Base-by-base conservation (phyloP, 73 alveolate genomes). In the Paramecium primaurelia region DNA sequence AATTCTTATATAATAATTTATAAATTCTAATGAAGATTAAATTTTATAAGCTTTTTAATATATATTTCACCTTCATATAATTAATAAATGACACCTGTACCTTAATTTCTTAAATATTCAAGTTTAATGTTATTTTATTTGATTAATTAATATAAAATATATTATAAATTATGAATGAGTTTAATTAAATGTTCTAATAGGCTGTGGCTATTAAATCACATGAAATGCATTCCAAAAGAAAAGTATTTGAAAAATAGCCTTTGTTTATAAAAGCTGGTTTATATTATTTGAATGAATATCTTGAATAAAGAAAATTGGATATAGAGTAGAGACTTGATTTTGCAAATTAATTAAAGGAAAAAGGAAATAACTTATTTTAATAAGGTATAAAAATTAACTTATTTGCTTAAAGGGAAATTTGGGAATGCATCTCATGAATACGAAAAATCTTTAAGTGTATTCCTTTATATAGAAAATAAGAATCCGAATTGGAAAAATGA, bases 171-270 rank as follows among this genome's bases (percentile, higher is more conserved):
- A 80, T 80, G 91, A 80, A 80, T 80, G 95, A 91, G 59, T 91
- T 91, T 37, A 89, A 91, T 69, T 12, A 77, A 51, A 59, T 91
- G 45, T 64, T 91, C 58, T 60, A 89, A 18, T 49, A 91, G 18
- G 95, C 95, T 10, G 95, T 91, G n/a, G 95, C 95, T 28, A 71
- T 91, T 14, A 91, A 91, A 58, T 71, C 95, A 25, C 87, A 90
- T 4, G 93, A 91, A 28, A 45, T 91, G 51, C 69, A 64, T 22
- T 37, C 58, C 0, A 26, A 68, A 20, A 58, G 95, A 25, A 91
- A 68, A 11, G 86, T 64, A 2, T 91, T 91, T 77, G 95, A 91
- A 58, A 36, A 32, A 22, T 51, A 73, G 58, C 93, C 95, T 16
- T 86, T 77, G 58, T 91, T 91, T 25, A 87, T 77, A n/a, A 87